A percentile compares a stretch with the other conserved stretches of the same genome.
Evolutionary conservation across 2,329 filamentous ascomycete species (phyloP).

Genomic region (Aulographum hederae): DNA sequence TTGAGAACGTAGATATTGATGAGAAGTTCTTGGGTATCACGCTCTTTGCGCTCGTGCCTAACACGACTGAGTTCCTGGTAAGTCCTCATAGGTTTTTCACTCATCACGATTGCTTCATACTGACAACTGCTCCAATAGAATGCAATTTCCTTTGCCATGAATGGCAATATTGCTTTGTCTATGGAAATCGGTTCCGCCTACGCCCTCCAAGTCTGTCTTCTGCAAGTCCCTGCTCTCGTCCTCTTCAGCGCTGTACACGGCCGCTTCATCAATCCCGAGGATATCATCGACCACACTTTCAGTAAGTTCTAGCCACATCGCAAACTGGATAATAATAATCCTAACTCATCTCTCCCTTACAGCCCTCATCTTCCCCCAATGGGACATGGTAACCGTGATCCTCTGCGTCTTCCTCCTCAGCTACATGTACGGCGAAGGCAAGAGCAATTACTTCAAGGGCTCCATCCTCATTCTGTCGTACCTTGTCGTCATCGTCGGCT

Average conservation of each 20-base stretch:
- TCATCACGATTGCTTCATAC: background rate
- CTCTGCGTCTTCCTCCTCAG: conserved; percentile 90
- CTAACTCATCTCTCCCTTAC: conserved; percentile 2
- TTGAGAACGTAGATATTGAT: conserved; percentile 78
- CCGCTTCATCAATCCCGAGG: conserved; percentile 31
- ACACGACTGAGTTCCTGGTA: conserved; percentile 94
- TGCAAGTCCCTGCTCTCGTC: conserved; percentile 86
- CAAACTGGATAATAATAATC: background rate
- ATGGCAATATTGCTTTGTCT: conserved; percentile 92
- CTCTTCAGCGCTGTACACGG: conserved; percentile 70
- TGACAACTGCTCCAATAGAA: conserved; percentile 37
- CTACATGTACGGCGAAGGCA: conserved; percentile 95
- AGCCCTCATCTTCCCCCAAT: conserved; percentile 88
- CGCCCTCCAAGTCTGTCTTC: conserved; percentile 82
- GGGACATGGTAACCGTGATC: conserved; percentile 97
- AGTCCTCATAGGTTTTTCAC: too few species aligned
- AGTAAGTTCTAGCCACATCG: conserved; percentile 20
- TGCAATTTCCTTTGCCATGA: conserved; percentile 98
- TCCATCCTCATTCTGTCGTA: conserved; percentile 89
- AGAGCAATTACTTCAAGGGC: conserved; percentile 99
- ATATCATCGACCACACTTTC: conserved; percentile 48
- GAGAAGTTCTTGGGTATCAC: conserved; percentile 97
- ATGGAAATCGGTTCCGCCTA: conserved; percentile 99
- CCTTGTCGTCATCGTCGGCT: conserved; percentile 77
- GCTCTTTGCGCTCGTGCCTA: conserved; percentile 87